Percentiles rank a stretch among this genome's conserved stretches.
phyloP scores from a whole-genome alignment of 768 basidiomycete species.

The Asterophora lycoperdoides region DNA sequence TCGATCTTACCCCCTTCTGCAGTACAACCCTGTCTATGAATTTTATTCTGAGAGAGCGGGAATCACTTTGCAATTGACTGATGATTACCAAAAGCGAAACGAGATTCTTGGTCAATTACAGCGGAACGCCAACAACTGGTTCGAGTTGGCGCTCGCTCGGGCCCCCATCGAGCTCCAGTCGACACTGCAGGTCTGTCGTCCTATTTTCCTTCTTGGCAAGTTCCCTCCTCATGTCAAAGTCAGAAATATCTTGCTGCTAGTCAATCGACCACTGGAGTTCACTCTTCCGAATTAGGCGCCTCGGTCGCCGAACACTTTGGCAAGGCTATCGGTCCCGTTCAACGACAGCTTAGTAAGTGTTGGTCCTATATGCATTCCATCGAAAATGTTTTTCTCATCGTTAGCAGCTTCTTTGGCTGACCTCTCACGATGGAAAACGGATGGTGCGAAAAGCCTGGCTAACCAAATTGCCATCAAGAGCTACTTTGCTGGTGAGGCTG shows the following conservation, averaged over 20 bases:
- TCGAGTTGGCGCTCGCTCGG: constrained; percentile 78
- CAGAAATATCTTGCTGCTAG: constrained; percentile 87
- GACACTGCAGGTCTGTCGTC: constrained; percentile 71
- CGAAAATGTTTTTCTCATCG: constrained; percentile 3
- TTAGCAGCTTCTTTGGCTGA: constrained; percentile 48
- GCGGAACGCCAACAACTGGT: constrained; percentile 75
- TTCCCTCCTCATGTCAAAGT: constrained; percentile 3
- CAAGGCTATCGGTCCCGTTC: constrained; percentile 72
- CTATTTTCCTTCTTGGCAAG: neutral
- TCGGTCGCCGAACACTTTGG: constrained; percentile 85
- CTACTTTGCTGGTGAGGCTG: constrained; percentile 86
- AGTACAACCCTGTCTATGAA: constrained; percentile 88
- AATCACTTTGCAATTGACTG: constrained; percentile 76
- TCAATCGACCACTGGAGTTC: constrained; percentile 62
- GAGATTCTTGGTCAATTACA: constrained; percentile 77
- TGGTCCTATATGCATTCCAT: neutral
- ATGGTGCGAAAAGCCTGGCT: constrained; percentile 75
- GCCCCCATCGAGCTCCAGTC: constrained; percentile 92
- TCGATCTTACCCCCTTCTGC: neutral
- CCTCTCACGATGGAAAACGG: constrained; percentile 64
- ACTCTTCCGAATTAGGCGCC: constrained; percentile 85
- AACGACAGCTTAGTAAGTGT: constrained; percentile 66
- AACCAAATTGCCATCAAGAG: constrained; percentile 88
- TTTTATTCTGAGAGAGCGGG: constrained; percentile 76
- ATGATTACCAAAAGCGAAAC: constrained; percentile 81